Percentiles rank a stretch among this genome's conserved stretches.
These are phyloP conservation scores for Fusarium sp. DNA, from an alignment of 2,329 filamentous ascomycete species.

Conservation along the genomic window DNA sequence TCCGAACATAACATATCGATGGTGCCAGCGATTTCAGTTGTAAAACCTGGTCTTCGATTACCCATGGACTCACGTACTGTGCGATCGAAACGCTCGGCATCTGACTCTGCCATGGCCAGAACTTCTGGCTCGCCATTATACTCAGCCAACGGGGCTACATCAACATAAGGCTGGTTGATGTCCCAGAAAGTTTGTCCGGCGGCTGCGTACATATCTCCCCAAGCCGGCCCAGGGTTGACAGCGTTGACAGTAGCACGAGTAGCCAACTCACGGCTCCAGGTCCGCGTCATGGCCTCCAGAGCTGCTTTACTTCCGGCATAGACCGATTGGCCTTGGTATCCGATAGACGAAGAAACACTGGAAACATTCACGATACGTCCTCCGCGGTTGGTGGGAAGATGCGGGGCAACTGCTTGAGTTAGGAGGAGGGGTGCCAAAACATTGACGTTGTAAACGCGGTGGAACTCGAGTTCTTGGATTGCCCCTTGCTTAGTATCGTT, in stretches of 20 bases:
- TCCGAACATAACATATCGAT: slow-evolving; percentile 76
- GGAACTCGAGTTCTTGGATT: slow-evolving; percentile 74
- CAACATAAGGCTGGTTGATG: slow-evolving; percentile 55
- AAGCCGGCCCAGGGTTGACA: slow-evolving; percentile 68
- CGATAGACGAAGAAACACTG: slow-evolving; percentile 64
- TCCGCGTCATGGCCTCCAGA: slow-evolving; percentile 69
- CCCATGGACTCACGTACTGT: slow-evolving; percentile 51
- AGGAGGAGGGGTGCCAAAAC: slow-evolving; percentile 84
- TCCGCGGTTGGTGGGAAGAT: slow-evolving; percentile 76
- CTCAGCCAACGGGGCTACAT: slow-evolving; percentile 51
- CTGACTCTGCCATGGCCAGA: slow-evolving; percentile 46
- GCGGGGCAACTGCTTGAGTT: slow-evolving; percentile 76
- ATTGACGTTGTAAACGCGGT: slow-evolving; percentile 80
- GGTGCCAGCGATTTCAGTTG: slow-evolving; percentile 72
- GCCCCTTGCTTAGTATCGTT: slow-evolving; percentile 63
- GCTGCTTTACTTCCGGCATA: slow-evolving; percentile 70
- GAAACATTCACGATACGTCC: slow-evolving; percentile 67
- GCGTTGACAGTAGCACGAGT: slow-evolving; percentile 67
- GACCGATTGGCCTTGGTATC: slow-evolving; percentile 66
- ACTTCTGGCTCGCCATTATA: slow-evolving; percentile 51
- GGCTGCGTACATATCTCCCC: slow-evolving; percentile 63
- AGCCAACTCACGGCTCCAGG: slow-evolving; percentile 68
- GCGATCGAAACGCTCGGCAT: slow-evolving; percentile 51
- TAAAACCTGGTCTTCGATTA: slow-evolving; percentile 51
- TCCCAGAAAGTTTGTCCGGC: slow-evolving; percentile 52